Base-by-base conservation (phyloP, 495 filamentous ascomycete species). In the Tetracladium setigerum region DNA sequence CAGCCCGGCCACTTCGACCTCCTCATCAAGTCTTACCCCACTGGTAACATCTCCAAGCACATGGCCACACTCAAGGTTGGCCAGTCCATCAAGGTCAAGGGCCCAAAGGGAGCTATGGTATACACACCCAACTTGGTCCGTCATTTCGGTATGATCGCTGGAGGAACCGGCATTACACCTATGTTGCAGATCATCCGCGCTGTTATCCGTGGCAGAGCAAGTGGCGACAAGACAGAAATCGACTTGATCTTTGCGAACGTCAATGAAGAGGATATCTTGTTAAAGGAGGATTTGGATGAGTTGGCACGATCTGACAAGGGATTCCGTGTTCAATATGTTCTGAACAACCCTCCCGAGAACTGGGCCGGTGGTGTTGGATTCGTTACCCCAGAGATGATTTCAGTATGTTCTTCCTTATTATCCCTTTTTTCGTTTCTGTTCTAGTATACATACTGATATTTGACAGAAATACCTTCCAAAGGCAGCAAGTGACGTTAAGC, bases 201-300 rank as follows among this genome's bases (percentile, higher is more conserved):
- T 35, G 89, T 98, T 50, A 77, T 95, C 52, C 76, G 89, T 58
- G 87, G 87, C 49, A 77, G 89, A 59, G 71, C 83, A 35, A 73
- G 83, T 9, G 86, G 79, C 43, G 89, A 98, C 65, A 80, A 68
- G 51, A 97, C 92, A 46, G 70, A 95, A 75, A 79, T 98, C 12
- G 87, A 95, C 59, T 68, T 98, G 47, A 86, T 98, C 59, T 98
- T 96, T 59, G 92, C 92, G 57, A 98, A 98, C 62, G 91, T 97
- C 49, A 91, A 89, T 58, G 67, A 73, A 35, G 86, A 95, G 59
- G 92, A 98, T 62, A 96, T 98, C 57, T 67, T 98, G 53, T 72
- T 98, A 55, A 84, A 84, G 68, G 87, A 95, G 58, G 89, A 97
- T 57, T 69, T 98, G 55, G 89, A 95, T 62, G 63, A 76, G 54